These are phyloP conservation scores for Acorus gramineus DNA, from an alignment of 106 monocot species.

Conservation along the genomic window DNA sequence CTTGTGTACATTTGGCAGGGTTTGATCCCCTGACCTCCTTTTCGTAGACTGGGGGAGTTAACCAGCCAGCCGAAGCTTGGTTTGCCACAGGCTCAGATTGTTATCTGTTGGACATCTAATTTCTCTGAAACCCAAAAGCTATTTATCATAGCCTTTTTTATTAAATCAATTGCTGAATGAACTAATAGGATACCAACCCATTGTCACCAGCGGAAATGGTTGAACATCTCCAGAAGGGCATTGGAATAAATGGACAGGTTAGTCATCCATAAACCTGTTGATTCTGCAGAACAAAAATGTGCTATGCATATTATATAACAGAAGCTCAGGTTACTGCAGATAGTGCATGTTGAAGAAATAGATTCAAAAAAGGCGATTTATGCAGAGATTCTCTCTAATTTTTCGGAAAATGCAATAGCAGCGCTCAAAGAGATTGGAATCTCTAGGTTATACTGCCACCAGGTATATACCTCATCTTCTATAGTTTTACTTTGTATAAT, in stretches of 20 bases:
- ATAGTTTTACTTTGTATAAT: neutral
- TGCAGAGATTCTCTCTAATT: slow-evolving; percentile 32
- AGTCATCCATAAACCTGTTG: neutral
- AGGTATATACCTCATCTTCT: slow-evolving; percentile 23
- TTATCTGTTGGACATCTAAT: neutral
- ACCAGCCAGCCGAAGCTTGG: too few species aligned
- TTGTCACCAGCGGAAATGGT: slow-evolving; percentile 62
- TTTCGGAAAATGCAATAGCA: slow-evolving; percentile 22
- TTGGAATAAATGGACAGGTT: slow-evolving; percentile 69
- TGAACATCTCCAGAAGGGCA: slow-evolving; percentile 58
- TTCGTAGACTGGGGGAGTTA: too few species aligned
- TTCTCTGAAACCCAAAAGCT: neutral
- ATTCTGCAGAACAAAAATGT: neutral
- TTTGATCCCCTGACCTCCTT: too few species aligned
- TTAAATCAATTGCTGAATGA: neutral
- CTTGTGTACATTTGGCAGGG: too few species aligned
- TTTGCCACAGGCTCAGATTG: too few species aligned
- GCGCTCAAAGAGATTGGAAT: slow-evolving; percentile 50
- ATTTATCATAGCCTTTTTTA: neutral
- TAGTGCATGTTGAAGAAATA: slow-evolving; percentile 63
- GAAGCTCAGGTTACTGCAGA: slow-evolving; percentile 28
- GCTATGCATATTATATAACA: neutral
- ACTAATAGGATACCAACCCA: slow-evolving; percentile 21
- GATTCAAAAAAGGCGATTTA: slow-evolving; percentile 38
- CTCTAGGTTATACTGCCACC: slow-evolving; percentile 66